Evolutionary conservation across 495 filamentous ascomycete genomes (phyloP).

Genomic region (Podospora australis): DNA sequence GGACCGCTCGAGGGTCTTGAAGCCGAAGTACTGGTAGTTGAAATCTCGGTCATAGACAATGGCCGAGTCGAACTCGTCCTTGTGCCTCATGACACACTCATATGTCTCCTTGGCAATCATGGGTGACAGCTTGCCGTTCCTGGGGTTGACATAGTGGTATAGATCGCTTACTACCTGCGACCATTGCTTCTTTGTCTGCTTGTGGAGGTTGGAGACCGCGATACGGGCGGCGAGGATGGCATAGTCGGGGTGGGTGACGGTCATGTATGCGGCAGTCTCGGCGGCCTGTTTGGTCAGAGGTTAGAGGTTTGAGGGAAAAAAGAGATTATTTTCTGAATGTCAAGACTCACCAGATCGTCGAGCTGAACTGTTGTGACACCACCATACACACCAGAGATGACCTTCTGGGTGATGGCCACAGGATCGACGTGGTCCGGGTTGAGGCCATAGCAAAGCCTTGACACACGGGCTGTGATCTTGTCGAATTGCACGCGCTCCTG

Average conservation of each 20-base stretch:
- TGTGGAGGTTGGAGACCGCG: constrained; percentile 98
- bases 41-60: constrained; percentile 99
- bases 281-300: constrained; percentile 59
- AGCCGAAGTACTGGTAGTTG: constrained; percentile 99
- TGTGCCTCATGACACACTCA: constrained; percentile 88
- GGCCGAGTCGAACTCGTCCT: constrained; percentile 92
- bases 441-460: constrained; percentile 91
- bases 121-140: constrained; percentile 73
- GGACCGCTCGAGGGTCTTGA: constrained; percentile 97
- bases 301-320: constrained; percentile 11
- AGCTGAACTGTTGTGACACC: constrained; percentile 93
- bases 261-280: constrained; percentile 99
- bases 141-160: constrained; percentile 94
- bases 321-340: background rate
- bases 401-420: constrained; percentile 96
- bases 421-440: constrained; percentile 96
- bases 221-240: constrained; percentile 98
- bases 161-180: constrained; percentile 88
- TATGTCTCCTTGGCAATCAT: constrained; percentile 91
- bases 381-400: constrained; percentile 98
- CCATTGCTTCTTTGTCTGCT: constrained; percentile 99
- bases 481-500: constrained; percentile 99
- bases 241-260: constrained; percentile 97
- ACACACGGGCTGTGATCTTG: constrained; percentile 98
- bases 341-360: constrained; percentile 78